Percentiles rank a stretch among this genome's conserved stretches.
Conservation (phyloP, 2,329 filamentous ascomycete genomes). For the Plectosphaerella sp. region DNA sequence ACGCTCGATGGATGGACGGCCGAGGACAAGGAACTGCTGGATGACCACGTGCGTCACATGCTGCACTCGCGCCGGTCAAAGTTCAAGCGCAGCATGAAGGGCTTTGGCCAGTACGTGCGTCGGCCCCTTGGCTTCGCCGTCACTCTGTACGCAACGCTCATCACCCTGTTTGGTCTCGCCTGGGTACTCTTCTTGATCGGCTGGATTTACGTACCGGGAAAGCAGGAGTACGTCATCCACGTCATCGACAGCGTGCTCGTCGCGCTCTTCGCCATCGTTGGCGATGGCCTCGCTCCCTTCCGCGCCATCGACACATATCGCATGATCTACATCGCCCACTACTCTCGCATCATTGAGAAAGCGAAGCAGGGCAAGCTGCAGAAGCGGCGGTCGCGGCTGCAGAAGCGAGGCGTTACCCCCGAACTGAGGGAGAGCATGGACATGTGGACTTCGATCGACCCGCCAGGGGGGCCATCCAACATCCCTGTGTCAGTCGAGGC, state of each 20-base stretch:
- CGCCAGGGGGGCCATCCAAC: not conserved
- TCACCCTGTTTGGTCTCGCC: constrained; percentile 70
- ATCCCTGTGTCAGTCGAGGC: not conserved
- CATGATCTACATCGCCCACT: constrained; percentile 77
- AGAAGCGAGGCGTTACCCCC: constrained; percentile 33
- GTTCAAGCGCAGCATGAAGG: constrained; percentile 74
- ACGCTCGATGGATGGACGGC: constrained; percentile 70
- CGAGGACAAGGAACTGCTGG: constrained; percentile 70
- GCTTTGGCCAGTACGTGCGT: constrained; percentile 74
- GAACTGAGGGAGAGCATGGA: constrained; percentile 62
- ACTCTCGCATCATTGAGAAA: constrained; percentile 35
- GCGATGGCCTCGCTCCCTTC: constrained; percentile 69
- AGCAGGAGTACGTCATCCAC: constrained; percentile 65
- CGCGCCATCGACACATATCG: constrained; percentile 80
- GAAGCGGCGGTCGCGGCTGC: constrained; percentile 12
- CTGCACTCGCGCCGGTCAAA: constrained; percentile 75
- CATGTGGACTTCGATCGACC: not conserved
- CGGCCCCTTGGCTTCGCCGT: constrained; percentile 78
- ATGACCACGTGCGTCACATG: constrained; percentile 86
- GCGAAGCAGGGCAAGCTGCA: constrained; percentile 46
- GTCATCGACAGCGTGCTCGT: constrained; percentile 69
- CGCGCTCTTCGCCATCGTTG: constrained; percentile 66
- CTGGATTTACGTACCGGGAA: constrained; percentile 70
- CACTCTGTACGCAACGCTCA: constrained; percentile 76
- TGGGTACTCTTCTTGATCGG: constrained; percentile 80